Base-by-base conservation (phyloP, 352 stramenopile genomes). In the Aphanomyces invadans region DNA sequence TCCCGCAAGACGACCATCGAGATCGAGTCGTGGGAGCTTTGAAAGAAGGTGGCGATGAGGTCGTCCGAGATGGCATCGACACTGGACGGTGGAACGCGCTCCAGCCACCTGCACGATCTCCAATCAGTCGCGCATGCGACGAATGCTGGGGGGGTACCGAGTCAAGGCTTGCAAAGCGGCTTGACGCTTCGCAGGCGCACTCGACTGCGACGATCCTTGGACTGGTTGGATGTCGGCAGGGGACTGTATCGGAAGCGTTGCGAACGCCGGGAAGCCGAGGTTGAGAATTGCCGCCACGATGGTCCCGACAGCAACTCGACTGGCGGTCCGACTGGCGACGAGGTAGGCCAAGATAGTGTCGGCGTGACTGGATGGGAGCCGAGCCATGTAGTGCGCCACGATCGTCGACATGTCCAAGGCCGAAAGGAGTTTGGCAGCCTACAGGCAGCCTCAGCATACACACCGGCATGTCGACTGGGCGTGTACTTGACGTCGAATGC, bases 1-100 rank as follows among this genome's bases (percentile, higher is more conserved):
- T 57, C 49, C 29, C 49, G 49, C 19, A 57, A 26, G n/a, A 57
- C 19, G 7, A 32, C 23, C 49, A 57, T 57, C 19, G 49, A 57
- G 21, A 19, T n/a, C 11, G 49, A 10, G 29, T 57, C 49, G 15
- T 33, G 49, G 12, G 49, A 28, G 7, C 19, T 44, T 63, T 54
- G 28, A 33, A 63, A 63, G 26, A 63, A 63, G 7, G 29, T 21
- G 11, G 12, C 0, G 7, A 23, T n/a, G 55, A 63, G 7, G 5
- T 19, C 29, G 25, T 31, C 1, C 54, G 21, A 7, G 29, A 63
- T 25, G 2, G 25, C 28, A 52, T 1, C 7, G 5, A 29, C 26
- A 52, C 54, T 17, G 21, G 21, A 21, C 12, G 49, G 17, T 7
- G 11, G 21, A 4, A 57, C 49, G 5, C 36, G 49, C 12, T 4